These are phyloP conservation scores for Physcomitrellopsis africana DNA, from an alignment of 225 moss, liverwort and hornwort species.

Conservation along the genomic window DNA sequence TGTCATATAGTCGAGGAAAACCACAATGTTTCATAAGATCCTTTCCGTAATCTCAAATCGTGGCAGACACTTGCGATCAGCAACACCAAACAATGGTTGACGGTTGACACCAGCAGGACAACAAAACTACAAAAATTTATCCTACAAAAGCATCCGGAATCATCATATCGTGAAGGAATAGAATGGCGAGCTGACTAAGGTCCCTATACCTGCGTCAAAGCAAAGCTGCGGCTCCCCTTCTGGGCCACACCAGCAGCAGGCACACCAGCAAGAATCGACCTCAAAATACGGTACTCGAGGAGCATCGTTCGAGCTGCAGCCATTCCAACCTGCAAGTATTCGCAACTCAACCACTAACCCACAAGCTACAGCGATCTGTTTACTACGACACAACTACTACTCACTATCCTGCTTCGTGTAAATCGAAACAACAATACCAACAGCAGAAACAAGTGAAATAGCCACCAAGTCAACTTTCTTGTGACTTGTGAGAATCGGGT, in stretches of 20 bases:
- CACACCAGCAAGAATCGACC: background rate
- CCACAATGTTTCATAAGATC: no score
- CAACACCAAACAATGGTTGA: no score
- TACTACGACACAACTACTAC: no score
- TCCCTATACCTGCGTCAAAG: background rate
- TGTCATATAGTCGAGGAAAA: no score
- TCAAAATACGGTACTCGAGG: background rate
- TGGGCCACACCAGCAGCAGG: background rate
- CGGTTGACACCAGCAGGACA: background rate
- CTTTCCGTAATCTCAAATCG: no score
- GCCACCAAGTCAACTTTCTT: no score
- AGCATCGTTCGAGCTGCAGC: slow-evolving; percentile 2
- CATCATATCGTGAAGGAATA: background rate
- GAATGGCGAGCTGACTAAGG: background rate
- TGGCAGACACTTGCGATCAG: no score
- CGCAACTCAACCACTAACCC: background rate
- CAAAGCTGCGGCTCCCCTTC: background rate
- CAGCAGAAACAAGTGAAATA: no score
- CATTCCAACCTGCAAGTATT: background rate
- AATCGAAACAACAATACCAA: no score
- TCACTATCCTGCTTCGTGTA: no score
- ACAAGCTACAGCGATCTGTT: background rate
- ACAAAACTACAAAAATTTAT: background rate
- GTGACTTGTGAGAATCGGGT: no score
- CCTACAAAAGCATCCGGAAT: no score